Base-by-base conservation (phyloP, 495 filamentous ascomycete species). In the Trichoderma erinaceum region DNA sequence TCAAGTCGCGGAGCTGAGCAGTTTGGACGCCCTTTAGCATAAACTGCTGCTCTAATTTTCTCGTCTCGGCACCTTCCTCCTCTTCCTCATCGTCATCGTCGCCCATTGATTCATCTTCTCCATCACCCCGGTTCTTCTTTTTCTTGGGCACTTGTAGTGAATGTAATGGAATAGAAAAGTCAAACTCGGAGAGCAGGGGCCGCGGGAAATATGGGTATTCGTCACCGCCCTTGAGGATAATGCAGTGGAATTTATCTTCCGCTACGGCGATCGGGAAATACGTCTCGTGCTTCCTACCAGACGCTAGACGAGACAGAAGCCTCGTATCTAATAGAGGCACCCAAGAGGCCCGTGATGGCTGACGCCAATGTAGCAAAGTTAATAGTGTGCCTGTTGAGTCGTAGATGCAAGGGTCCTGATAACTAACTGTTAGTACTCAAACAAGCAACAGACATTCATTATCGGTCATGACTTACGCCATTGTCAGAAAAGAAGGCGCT, bases 221-320 rank as follows among this genome's bases (percentile, higher is more conserved):
- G 73, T 99, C 96, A 15, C 89, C 90, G 67, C 95, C 95, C 74
- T 99, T 98, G 71, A 99, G 89, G 71, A 99, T 98, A 77, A 98
- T 97, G 78, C 96, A 98, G 80, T 98, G 93, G 77, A 99, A 99
- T 73, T 91, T 96, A 70, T 89, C 84, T 70, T 93, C 87, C 18
- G 93, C 92, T 2, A 97, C 93, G 12, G 94, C 95, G 41, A 99
- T 92, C 0, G 95, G 96, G 87, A 92, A 99, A 78, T 99, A 99
- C 0, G 83, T 85, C 76, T 99, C 95, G 70, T 90, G 87, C 74
- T 96, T 97, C 61, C 86, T 86, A 44, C 96, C 95, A 8, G 86
- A 86, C 3, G 89, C 88, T 6, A 97, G 82, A 65, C 95, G 92
- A 5, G 91, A 87, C 25, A 99, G 82, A 8, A 86, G 86, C 69